Base-by-base conservation (phyloP, 345 rosid species). In the Populus simonii region DNA sequence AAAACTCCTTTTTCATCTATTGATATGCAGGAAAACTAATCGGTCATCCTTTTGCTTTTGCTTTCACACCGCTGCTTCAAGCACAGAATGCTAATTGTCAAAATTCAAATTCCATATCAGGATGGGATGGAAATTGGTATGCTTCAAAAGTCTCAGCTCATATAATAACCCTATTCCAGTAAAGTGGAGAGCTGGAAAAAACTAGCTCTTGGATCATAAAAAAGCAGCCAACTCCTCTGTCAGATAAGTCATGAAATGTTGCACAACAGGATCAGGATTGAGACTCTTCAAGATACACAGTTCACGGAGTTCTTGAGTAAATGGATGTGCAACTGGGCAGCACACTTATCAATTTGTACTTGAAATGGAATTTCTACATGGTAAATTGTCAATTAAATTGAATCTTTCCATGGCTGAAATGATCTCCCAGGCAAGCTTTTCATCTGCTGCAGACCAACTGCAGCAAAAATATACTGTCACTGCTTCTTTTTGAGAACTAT, bases 391-490 rank as follows among this genome's bases (percentile, higher is more conserved):
- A 47, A 16, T 59, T 39, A 13, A 45, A 59, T 8, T 55, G 25
- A 27, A 38, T 17, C 68, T 66, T 82, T 88, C 69, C 81, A 88
- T 79, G 33, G 79, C 18, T 11, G 90, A 85, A 70, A 95, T 87
- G 59, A 92, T 84, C 82, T 85, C 85, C 98, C 93, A 82, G 1
- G 91, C 98, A 79, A 92, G 89, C 75, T 89, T 86, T 82, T 88
- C 87, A 67, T 96, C 99, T 74, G 83, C 74, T 7, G 63, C 81
- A 39, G 89, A 89, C 99, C 98, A 96, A 49, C 70, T 79, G 79
- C 98, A 96, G 82, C 98, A 96, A 70, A 89, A 85, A 81, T 81
- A 93, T 71, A 85, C 70, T 10, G 81, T n/a, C 38, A 31, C 72
- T 0, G 79, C 51, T 68, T 55, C 62, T 57, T 69, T 74, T 35